Conservation (phyloP, 257 asterid genomes). For the Solanum ossicruentum region DNA sequence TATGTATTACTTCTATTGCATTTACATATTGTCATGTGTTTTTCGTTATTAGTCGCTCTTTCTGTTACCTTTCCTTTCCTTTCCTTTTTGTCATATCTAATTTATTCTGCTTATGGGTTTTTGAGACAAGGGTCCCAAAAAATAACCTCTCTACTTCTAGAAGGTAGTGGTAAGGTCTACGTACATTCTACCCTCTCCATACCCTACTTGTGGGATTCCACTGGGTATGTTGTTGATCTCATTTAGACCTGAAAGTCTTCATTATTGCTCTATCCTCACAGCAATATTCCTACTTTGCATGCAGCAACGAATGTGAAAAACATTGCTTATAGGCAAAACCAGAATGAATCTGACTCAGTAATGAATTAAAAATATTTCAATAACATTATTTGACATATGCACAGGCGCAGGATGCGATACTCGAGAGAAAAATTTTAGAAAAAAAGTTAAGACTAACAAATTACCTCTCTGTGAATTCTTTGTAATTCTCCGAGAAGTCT, state of each 20-base stretch:
- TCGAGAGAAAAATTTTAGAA: not conserved
- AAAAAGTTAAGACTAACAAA: not conserved
- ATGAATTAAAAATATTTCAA: not conserved
- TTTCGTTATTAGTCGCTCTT: no score
- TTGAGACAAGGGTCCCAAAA: no score
- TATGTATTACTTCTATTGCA: no score
- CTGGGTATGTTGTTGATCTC: no score
- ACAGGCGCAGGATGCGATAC: not conserved
- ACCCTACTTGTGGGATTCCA: no score
- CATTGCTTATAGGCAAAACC: not conserved
- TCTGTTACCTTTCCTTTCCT: no score
- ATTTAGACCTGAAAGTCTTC: not conserved
- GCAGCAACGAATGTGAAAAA: not conserved
- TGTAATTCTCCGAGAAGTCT: slow-evolving; percentile 72
- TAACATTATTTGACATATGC: not conserved
- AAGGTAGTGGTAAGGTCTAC: no score
- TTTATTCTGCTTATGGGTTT: no score
- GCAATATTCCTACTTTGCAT: not conserved
- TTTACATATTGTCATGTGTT: no score
- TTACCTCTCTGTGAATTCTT: slow-evolving; percentile 74
- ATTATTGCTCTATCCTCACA: not conserved
- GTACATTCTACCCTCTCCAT: no score
- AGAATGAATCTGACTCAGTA: not conserved
- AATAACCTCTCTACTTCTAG: no score
- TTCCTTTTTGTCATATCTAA: no score